Evolutionary conservation across 2,329 filamentous ascomycete genomes (phyloP).

Genomic region (Pseudogymnoascus verrucosus): DNA sequence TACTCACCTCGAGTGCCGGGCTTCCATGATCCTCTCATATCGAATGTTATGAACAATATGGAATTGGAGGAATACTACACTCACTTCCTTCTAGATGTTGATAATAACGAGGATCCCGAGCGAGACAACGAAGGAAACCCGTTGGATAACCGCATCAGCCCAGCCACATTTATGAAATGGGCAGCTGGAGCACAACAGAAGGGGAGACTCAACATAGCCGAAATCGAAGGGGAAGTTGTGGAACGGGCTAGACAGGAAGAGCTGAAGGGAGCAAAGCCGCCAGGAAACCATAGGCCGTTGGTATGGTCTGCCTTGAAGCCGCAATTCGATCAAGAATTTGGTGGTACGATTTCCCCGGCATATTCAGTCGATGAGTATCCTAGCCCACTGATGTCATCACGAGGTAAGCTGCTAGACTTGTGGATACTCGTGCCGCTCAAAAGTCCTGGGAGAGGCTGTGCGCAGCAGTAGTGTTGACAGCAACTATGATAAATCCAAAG

Average conservation of each 20-base stretch:
- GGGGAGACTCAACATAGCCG: constrained; percentile 29
- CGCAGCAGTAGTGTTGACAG: too few species aligned
- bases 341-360: constrained; percentile 17
- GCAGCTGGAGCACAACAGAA: constrained; percentile 25
- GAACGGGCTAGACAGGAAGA: constrained; percentile 47
- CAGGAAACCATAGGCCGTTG: constrained; percentile 19
- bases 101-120: constrained; percentile 25
- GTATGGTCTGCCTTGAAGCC: constrained; percentile 3
- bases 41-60: constrained; percentile 15
- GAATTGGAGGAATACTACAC: constrained; percentile 19
- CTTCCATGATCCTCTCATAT: constrained; percentile 2
- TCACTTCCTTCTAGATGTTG: constrained; percentile 25
- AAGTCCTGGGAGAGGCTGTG: not conserved
- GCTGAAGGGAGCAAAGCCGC: constrained; percentile 13
- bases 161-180: constrained; percentile 37
- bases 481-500: not conserved
- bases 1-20: not conserved
- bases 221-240: constrained; percentile 50
- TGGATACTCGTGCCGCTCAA: not conserved
- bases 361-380: constrained; percentile 15
- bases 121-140: constrained; percentile 30
- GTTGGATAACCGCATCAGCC: constrained; percentile 31
- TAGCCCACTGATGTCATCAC: constrained; percentile 15
- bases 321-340: constrained; percentile 23
- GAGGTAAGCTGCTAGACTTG: constrained; percentile 14